Conservation (phyloP, 768 basidiomycete species). For the Serendipita sp. region DNA sequence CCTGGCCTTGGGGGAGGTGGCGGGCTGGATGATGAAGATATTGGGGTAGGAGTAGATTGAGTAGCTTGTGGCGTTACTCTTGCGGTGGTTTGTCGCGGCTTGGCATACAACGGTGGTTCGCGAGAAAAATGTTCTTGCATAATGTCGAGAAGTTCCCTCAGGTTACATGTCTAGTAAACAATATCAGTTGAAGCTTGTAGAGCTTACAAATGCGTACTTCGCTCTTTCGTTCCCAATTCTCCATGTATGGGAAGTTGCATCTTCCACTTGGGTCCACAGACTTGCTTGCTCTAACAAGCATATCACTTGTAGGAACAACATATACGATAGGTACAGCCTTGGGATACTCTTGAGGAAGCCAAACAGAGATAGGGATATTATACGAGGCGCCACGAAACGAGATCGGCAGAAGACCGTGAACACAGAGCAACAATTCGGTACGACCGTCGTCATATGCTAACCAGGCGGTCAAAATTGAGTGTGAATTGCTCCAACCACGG, state of each 20-base stretch:
- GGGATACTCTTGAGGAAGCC: conserved; percentile 79
- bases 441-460: conserved; percentile 89
- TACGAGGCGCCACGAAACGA: conserved; percentile 58
- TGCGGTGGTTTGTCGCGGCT: conserved; percentile 31
- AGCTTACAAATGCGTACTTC: conserved; percentile 41
- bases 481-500: conserved; percentile 9
- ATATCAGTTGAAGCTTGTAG: not conserved
- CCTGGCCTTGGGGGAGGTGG: conserved; percentile 14
- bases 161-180: conserved; percentile 47
- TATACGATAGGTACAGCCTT: conserved; percentile 67
- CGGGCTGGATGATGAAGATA: conserved; percentile 12
- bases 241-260: conserved; percentile 51
- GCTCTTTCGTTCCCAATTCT: conserved; percentile 64
- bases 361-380: conserved; percentile 85
- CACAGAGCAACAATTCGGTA: conserved; percentile 74
- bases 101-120: conserved; percentile 81
- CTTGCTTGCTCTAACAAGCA: conserved; percentile 67
- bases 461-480: conserved; percentile 12
- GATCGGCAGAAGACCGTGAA: conserved; percentile 87
- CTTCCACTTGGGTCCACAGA: conserved; percentile 69
- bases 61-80: conserved; percentile 11
- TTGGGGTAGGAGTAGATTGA: conserved; percentile 13
- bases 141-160: conserved; percentile 56
- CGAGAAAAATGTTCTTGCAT: conserved; percentile 72
- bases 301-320: conserved; percentile 80